Conservation (phyloP, 2,329 filamentous ascomycete genomes). For the Colletotrichum cereale region DNA sequence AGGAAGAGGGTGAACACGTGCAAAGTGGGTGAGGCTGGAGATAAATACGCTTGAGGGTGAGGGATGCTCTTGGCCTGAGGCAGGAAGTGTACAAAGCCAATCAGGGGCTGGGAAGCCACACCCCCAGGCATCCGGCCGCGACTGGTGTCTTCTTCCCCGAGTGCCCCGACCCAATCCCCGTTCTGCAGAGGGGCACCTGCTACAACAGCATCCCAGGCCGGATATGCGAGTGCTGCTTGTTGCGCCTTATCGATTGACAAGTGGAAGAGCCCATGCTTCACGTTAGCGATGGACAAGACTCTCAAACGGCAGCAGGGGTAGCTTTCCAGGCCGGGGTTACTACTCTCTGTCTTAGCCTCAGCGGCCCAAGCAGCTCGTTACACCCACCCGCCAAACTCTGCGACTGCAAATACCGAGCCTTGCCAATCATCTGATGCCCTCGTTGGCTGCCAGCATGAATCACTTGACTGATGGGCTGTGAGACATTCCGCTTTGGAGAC, state of each 20-base stretch:
- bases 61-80: constrained; percentile 36
- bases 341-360: constrained; percentile 1
- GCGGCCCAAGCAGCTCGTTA: neutral
- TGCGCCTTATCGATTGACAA: constrained; percentile 22
- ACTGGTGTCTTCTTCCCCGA: constrained; percentile 36
- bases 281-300: constrained; percentile 18
- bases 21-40: constrained; percentile 52
- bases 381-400: constrained; percentile 22
- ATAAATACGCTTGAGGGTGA: constrained; percentile 49
- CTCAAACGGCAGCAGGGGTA: constrained; percentile 17
- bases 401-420: constrained; percentile 38
- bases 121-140: constrained; percentile 18
- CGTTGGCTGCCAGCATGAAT: constrained; percentile 37
- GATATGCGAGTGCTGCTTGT: constrained; percentile 25
- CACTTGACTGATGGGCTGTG: constrained; percentile 41
- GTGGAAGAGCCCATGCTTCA: too few relatives aligned
- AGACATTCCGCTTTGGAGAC: constrained; percentile 36
- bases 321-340: constrained; percentile 23
- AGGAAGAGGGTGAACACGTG: constrained; percentile 55
- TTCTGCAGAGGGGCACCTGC: constrained; percentile 38
- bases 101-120: constrained; percentile 33
- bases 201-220: constrained; percentile 17
- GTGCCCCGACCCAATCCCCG: constrained; percentile 38
- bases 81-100: constrained; percentile 28
- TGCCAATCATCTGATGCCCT: constrained; percentile 40